Conservation (phyloP, 768 basidiomycete genomes). For the Inosperma sp. region DNA sequence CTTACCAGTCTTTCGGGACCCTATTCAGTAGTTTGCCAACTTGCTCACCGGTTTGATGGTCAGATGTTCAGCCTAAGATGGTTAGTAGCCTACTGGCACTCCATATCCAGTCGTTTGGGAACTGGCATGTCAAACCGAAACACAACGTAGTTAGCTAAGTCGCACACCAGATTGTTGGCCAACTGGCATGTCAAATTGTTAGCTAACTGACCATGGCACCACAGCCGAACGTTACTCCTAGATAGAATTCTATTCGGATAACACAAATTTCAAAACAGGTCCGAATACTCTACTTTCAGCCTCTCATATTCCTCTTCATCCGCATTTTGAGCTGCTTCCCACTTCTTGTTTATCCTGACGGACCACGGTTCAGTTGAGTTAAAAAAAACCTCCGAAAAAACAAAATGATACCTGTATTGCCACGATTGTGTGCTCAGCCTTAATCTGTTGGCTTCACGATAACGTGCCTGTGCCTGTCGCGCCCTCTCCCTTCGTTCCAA, state of each 20-base stretch:
- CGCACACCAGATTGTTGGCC: neutral
- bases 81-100: too few species aligned
- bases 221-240: neutral
- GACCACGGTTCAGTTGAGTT: neutral
- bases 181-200: neutral
- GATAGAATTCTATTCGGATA: neutral
- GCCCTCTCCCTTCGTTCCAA: neutral
- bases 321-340: neutral
- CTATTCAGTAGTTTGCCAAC: too few species aligned
- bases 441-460: neutral
- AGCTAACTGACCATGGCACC: neutral
- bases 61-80: too few species aligned
- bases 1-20: too few species aligned
- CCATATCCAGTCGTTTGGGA: too few species aligned
- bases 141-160: neutral
- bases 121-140: too few species aligned
- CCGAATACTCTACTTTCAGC: neutral
- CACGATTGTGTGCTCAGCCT: neutral
- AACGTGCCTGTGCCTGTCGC: neutral
- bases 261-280: neutral
- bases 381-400: neutral
- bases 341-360: neutral
- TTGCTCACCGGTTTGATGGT: too few species aligned
- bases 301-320: neutral
- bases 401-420: conserved; percentile 2